Conservation (phyloP, 2,329 filamentous ascomycete species). For the Ophiostoma montium region DNA sequence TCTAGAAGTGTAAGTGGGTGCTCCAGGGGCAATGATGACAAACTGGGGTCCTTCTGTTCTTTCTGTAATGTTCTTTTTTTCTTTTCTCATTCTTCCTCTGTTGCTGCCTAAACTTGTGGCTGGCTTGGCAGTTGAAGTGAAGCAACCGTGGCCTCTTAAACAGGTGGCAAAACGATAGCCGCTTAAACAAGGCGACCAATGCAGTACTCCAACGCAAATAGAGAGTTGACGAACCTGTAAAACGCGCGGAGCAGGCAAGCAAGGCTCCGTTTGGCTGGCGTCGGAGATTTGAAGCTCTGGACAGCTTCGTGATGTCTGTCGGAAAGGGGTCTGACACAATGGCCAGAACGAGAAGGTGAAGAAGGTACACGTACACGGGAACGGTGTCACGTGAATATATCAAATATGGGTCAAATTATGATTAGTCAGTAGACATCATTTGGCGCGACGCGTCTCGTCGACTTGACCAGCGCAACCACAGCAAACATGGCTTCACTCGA, state of each 20-base stretch:
- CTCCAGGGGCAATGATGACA: background rate
- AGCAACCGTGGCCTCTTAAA: slow-evolving; percentile 10
- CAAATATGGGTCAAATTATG: background rate
- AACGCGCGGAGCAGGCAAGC: background rate
- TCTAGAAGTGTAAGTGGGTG: slow-evolving; percentile 4
- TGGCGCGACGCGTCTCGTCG: slow-evolving; percentile 6
- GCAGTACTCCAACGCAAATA: background rate
- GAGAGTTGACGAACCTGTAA: background rate
- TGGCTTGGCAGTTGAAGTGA: background rate
- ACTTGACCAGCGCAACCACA: background rate
- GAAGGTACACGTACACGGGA: too few species aligned
- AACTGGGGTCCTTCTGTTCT: background rate
- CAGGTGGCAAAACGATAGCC: slow-evolving; percentile 8
- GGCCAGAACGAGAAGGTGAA: too few species aligned
- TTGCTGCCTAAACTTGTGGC: too few species aligned
- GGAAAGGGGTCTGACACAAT: background rate
- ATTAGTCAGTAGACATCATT: background rate
- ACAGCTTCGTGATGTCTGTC: slow-evolving; percentile 2
- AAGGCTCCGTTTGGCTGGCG: background rate
- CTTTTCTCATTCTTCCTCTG: too few species aligned
- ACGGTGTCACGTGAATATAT: too few species aligned
- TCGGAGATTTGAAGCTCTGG: background rate
- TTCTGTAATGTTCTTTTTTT: background rate
- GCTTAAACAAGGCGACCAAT: slow-evolving; percentile 4
- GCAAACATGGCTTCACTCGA: slow-evolving; percentile 19